Conservation (phyloP, 2,329 filamentous ascomycete genomes). For the Albifimbria verrucaria region DNA sequence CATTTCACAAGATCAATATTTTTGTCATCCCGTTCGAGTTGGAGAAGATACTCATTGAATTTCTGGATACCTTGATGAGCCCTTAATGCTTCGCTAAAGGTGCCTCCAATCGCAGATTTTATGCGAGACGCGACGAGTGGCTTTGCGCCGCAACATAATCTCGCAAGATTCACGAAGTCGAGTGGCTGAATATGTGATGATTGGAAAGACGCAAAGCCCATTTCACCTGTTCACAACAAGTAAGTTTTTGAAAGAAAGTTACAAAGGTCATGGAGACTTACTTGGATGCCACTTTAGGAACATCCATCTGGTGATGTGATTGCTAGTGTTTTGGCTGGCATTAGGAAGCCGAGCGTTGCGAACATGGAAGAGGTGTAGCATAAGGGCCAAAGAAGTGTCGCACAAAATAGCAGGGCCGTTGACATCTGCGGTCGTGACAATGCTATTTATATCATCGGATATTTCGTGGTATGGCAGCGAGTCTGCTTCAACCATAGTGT, state of each 20-base stretch:
- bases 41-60: constrained; percentile 52
- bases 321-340: constrained; percentile 63
- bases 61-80: constrained; percentile 38
- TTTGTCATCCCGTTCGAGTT: constrained; percentile 35
- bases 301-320: constrained; percentile 76
- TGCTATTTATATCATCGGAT: constrained; percentile 66
- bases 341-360: constrained; percentile 67
- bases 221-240: constrained; percentile 52
- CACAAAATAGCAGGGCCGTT: constrained; percentile 75
- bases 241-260: neutral
- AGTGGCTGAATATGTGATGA: constrained; percentile 60
- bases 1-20: neutral
- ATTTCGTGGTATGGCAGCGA: constrained; percentile 67
- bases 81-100: constrained; percentile 46
- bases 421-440: constrained; percentile 74
- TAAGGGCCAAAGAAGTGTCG: constrained; percentile 75
- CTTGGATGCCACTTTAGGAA: constrained; percentile 79
- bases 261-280: constrained; percentile 35
- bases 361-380: constrained; percentile 65
- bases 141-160: constrained; percentile 60
- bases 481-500: constrained; percentile 61
- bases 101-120: constrained; percentile 41
- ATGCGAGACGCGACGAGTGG: constrained; percentile 25
- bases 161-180: constrained; percentile 67
- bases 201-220: constrained; percentile 62